Base-by-base conservation (phyloP, 192 early-diverging fungal species). In the Gaertneriomyces semiglobifer region DNA sequence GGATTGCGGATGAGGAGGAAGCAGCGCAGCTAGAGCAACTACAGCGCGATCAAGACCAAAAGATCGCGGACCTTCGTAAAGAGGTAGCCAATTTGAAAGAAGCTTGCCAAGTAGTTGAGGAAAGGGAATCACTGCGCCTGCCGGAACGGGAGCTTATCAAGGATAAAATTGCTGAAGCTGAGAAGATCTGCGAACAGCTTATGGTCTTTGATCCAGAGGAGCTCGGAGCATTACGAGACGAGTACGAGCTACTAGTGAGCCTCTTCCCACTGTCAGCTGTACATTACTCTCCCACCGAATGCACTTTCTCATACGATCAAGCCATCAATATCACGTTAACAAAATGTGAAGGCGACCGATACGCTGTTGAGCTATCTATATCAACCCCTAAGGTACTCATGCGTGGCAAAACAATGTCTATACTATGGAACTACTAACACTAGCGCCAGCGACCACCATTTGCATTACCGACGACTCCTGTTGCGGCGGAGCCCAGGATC, bases 131-230 rank as follows among this genome's bases (percentile, higher is more conserved):
- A 33, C 0, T 33, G 25, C 25, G 25, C 25, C 25, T 33, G 8
- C 40, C 33, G 6, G 53, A 66, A 44, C 20, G 55, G 5, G 42
- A n/a, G 38, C 62, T 52, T 7, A 14, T 33, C 12, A 18, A 50
- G 14, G 62, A 63, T 11, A 63, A 63, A 42, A 52, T 60, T 10
- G 43, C 11, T 4, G 18, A 50, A 4, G 61, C 69, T 9, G 69
- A 71, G 50, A 48, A 65, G 45, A 57, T 64, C 19, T 71, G 69
- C 50, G 45, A 58, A 50, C 44, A 71, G 18, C 46, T 64, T 1
- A 65, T 64, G 53, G 53, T 71, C 4, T 71, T 71, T 59, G 69
- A 71, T 43, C 61, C 62, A 42, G 56, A 65, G 38, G 69, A 71
- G n/a, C 58, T 71, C 19, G 20, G 44, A 7, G 14, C 38, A 4